phyloP scores from a whole-genome alignment of 2,329 filamentous ascomycete species.

The Colletotrichum caudatum region DNA sequence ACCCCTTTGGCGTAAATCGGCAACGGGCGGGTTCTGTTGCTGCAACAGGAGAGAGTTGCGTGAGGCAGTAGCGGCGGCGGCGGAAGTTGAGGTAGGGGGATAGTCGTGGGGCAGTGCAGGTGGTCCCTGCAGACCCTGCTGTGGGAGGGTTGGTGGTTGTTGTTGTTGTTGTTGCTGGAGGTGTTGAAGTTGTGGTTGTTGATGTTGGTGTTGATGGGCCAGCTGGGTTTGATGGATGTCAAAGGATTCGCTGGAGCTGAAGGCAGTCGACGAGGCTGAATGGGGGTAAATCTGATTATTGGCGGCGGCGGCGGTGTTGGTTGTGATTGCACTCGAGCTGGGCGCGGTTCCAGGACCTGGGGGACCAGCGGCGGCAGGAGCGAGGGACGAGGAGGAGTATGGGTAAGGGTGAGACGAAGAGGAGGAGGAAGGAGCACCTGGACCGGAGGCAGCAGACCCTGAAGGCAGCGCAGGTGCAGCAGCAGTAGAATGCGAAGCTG shows the following conservation, averaged over 20 bases:
- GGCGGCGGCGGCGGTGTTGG: conserved; percentile 44
- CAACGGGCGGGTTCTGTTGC: conserved; percentile 43
- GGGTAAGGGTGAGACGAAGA: conserved; percentile 11
- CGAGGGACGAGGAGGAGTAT: conserved; percentile 20
- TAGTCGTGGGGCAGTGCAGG: conserved; percentile 45
- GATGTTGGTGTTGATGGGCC: conserved; percentile 46
- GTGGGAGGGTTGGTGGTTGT: conserved; percentile 44
- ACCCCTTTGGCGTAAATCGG: conserved; percentile 53
- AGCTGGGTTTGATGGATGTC: conserved; percentile 47
- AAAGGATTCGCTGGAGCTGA: conserved; percentile 63
- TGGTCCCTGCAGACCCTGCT: conserved; percentile 49
- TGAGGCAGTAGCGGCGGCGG: conserved; percentile 48
- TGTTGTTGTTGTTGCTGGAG: conserved; percentile 48
- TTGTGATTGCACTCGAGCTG: conserved; percentile 41
- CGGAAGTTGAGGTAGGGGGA: conserved; percentile 49
- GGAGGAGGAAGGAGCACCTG: conserved; percentile 41
- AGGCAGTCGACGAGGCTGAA: conserved; percentile 61
- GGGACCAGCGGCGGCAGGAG: conserved; percentile 33
- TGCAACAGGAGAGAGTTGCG: conserved; percentile 47
- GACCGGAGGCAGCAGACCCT: conserved; percentile 30
- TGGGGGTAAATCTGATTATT: conserved; percentile 51
- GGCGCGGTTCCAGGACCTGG: conserved; percentile 42
- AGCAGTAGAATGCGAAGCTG: conserved; percentile 40
- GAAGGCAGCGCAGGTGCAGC: conserved; percentile 31
- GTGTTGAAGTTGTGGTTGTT: conserved; percentile 46